Percentiles rank a stretch among this genome's conserved stretches.
These are phyloP conservation scores for Bruguiera hainesii DNA, from an alignment of 441 rosid genomes.

Conservation along the genomic window DNA sequence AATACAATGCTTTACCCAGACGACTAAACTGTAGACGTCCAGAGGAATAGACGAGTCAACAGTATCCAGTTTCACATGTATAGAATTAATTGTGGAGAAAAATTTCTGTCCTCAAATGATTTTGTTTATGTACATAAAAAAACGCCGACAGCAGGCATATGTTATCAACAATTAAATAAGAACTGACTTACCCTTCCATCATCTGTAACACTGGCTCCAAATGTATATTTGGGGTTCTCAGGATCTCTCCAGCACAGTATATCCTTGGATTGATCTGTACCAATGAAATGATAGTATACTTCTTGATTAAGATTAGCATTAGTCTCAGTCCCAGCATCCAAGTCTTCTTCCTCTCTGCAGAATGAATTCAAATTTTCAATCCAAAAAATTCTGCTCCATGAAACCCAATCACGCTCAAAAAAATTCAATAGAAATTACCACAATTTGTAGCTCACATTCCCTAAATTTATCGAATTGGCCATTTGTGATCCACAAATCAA, in stretches of 20 bases:
- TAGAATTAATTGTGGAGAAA: no score
- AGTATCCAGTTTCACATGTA: no score
- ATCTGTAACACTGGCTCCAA: conserved; percentile 55
- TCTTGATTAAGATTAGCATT: conserved; percentile 71
- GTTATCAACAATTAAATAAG: background rate
- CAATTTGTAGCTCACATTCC: background rate
- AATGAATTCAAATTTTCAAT: conserved; percentile 9
- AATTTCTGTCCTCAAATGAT: no score
- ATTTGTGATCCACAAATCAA: background rate
- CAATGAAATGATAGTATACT: conserved; percentile 77
- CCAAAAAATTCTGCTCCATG: background rate
- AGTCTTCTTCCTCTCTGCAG: conserved; percentile 66
- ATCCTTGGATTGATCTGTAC: conserved; percentile 84
- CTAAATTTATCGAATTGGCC: background rate
- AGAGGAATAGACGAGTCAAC: no score
- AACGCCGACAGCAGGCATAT: no score
- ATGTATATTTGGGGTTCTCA: conserved; percentile 65
- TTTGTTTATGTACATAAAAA: no score
- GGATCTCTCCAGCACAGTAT: conserved; percentile 87
- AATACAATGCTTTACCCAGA: no score
- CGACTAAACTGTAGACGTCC: no score
- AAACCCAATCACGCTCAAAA: background rate
- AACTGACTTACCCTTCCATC: conserved; percentile 70
- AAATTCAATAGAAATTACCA: background rate
- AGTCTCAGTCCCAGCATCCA: conserved; percentile 97